phyloP scores from a whole-genome alignment of 1,139 yeast species.

The Hansenula sp. region DNA sequence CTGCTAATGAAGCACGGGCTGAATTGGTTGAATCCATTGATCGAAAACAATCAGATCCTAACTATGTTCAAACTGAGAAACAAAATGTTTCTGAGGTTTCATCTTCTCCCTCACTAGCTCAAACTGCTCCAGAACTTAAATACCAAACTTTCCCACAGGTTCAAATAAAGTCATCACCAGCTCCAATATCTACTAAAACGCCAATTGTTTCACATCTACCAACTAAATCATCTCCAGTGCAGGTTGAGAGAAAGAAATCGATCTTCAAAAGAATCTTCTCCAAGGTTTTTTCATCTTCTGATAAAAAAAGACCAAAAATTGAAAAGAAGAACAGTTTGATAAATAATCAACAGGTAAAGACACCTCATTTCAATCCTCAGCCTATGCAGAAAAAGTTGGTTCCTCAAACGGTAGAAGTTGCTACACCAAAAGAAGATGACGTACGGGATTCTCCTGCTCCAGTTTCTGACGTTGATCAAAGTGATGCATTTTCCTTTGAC shows the following conservation, averaged over 20 bases:
- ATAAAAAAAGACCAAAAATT: neutral
- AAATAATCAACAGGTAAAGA: conserved; percentile 1
- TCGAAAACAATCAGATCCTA: neutral
- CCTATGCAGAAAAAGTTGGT: neutral
- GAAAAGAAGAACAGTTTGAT: neutral
- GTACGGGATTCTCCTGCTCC: too few relatives aligned
- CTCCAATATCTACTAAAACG: neutral
- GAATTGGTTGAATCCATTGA: neutral
- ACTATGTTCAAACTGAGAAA: neutral
- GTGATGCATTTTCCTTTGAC: conserved; percentile 17
- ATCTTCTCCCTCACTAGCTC: neutral
- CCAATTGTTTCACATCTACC: neutral
- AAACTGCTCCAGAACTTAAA: neutral
- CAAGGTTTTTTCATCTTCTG: conserved; percentile 6
- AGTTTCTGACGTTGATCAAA: too few relatives aligned
- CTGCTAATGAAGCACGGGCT: neutral
- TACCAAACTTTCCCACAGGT: neutral
- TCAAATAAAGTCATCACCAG: neutral
- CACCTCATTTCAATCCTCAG: neutral
- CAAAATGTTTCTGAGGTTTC: neutral
- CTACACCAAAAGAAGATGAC: neutral
- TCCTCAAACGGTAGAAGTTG: neutral
- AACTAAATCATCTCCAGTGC: neutral
- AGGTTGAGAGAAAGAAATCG: conserved; percentile 14
- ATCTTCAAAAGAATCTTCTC: conserved; percentile 14